phyloP scores from a whole-genome alignment of 371 early-diverging fungal genomes.

The Funneliformis caledonium region DNA sequence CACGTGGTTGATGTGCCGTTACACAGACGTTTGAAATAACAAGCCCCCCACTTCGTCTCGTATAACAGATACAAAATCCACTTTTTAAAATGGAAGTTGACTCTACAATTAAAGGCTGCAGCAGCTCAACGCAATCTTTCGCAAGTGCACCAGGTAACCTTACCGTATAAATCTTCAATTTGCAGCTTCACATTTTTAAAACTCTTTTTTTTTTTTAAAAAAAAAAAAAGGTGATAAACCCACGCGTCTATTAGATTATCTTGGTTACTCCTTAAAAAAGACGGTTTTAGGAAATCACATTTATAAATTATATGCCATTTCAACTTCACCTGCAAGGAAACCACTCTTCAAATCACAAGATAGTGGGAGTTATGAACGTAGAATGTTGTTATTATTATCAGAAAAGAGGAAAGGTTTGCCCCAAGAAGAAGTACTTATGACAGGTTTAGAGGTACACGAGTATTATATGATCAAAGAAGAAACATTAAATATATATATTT shows the following conservation, averaged over 20 bases:
- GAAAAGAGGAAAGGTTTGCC: neutral
- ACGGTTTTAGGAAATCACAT: neutral
- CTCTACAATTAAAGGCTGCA: neutral
- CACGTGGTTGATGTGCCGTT: no score
- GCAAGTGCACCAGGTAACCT: neutral
- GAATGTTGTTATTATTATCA: neutral
- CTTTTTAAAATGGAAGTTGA: neutral
- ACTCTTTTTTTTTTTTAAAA: no score
- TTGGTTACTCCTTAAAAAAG: neutral
- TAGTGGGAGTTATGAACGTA: neutral
- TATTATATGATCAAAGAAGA: constrained; percentile 18
- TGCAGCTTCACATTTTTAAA: no score
- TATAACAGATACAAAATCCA: no score
- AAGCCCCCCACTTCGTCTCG: no score
- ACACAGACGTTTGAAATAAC: no score
- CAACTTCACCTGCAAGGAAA: neutral
- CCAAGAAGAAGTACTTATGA: constrained; percentile 13
- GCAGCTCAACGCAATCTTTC: neutral
- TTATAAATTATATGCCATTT: neutral
- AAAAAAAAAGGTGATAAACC: neutral
- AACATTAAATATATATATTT: constrained; percentile 35
- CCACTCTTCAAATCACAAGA: neutral
- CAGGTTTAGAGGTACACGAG: constrained; percentile 31
- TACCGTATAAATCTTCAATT: neutral
- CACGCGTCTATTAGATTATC: constrained; percentile 4